phyloP scores from a whole-genome alignment of 306 rosid species.

The Prinsepia uniflora region DNA sequence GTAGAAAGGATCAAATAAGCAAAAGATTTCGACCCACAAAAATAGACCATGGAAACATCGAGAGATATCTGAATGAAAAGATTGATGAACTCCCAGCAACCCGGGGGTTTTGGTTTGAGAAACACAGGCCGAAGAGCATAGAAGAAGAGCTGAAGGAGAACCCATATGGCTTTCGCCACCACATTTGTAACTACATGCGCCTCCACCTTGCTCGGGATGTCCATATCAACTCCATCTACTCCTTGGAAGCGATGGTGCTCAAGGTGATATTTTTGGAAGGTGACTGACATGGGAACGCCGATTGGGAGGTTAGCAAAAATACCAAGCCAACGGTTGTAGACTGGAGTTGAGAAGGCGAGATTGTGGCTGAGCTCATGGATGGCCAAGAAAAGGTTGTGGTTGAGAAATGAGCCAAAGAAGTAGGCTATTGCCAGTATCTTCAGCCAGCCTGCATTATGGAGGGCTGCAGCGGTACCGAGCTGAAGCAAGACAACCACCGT shows the following conservation, averaged over 20 bases:
- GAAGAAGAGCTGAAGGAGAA: slow-evolving; percentile 81
- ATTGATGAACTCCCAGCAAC: slow-evolving; percentile 77
- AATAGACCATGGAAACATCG: slow-evolving; percentile 58
- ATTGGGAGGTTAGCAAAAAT: slow-evolving; percentile 93
- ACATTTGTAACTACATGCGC: slow-evolving; percentile 63
- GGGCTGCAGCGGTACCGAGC: slow-evolving; percentile 66
- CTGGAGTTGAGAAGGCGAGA: slow-evolving; percentile 85
- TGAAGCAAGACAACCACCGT: slow-evolving; percentile 66
- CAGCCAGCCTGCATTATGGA: slow-evolving; percentile 66
- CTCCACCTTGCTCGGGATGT: slow-evolving; percentile 71
- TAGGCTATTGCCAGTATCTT: slow-evolving; percentile 73
- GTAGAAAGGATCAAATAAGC: slow-evolving; percentile 77
- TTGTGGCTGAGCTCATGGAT: slow-evolving; percentile 97
- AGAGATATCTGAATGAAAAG: slow-evolving; percentile 58
- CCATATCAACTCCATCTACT: slow-evolving; percentile 91
- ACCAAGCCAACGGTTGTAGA: slow-evolving; percentile 75
- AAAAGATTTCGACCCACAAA: slow-evolving; percentile 72
- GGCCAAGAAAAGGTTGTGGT: slow-evolving; percentile 92
- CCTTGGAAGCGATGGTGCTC: slow-evolving; percentile 95
- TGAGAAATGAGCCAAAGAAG: slow-evolving; percentile 90
- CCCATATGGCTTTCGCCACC: slow-evolving; percentile 61
- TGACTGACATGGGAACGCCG: slow-evolving; percentile 91
- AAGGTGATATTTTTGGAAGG: slow-evolving; percentile 91
- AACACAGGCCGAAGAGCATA: slow-evolving; percentile 76
- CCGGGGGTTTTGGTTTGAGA: slow-evolving; percentile 91